phyloP scores from a whole-genome alignment of 208 protist genomes.

The Tetramitus jugosus region DNA sequence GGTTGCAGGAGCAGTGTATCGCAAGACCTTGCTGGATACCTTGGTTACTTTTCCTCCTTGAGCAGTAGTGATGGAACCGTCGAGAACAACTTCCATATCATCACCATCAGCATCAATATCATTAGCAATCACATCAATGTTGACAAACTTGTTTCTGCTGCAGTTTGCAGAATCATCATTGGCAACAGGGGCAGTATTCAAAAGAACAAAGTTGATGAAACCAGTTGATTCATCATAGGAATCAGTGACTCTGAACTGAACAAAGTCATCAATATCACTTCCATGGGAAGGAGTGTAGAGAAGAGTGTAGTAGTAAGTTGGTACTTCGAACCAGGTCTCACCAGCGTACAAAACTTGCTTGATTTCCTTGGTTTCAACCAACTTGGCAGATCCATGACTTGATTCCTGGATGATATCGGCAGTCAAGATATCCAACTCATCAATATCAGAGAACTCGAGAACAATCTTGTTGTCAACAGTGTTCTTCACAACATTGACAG shows the following conservation, averaged over 20 bases:
- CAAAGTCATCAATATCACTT: not conserved
- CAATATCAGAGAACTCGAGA: not conserved
- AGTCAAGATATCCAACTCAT: not conserved
- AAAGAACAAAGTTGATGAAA: not conserved
- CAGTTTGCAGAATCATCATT: not conserved
- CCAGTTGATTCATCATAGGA: not conserved
- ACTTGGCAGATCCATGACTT: not conserved
- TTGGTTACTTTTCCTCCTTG: not conserved
- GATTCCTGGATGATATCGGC: not conserved
- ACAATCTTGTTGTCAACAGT: not conserved
- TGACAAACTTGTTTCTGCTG: not conserved
- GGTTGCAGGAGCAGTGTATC: not conserved
- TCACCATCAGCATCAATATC: constrained; percentile 14
- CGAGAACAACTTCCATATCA: not conserved
- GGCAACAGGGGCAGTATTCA: constrained; percentile 8
- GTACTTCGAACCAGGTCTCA: no score
- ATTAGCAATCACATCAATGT: not conserved
- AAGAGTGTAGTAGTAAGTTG: no score
- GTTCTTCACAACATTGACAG: not conserved
- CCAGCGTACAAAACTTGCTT: not conserved
- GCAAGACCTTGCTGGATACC: not conserved
- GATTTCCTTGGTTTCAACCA: not conserved
- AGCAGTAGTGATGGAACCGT: no score
- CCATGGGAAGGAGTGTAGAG: not conserved
- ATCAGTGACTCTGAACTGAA: not conserved